Evolutionary conservation across 2,329 filamentous ascomycete genomes (phyloP).

Genomic region (Tricladium varicosporioides): DNA sequence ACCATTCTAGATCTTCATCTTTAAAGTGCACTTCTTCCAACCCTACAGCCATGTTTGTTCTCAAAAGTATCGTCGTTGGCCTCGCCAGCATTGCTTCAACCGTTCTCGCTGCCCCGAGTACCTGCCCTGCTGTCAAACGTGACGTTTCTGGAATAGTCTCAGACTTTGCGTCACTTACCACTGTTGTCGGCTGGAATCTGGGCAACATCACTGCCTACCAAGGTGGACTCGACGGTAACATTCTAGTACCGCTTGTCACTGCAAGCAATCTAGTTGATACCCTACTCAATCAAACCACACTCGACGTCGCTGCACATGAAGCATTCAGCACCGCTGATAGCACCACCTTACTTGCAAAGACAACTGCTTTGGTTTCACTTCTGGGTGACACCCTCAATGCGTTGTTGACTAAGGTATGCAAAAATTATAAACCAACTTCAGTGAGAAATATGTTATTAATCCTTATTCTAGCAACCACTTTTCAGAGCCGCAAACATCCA

Average conservation of each 20-base stretch:
- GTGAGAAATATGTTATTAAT: neutral
- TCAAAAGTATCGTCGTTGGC: neutral
- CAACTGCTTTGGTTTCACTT: neutral
- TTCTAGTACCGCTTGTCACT: neutral
- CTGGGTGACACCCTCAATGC: neutral
- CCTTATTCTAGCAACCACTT: neutral
- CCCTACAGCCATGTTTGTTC: neutral
- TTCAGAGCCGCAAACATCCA: neutral
- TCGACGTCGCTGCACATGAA: neutral
- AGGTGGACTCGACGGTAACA: neutral
- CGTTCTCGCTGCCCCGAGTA: neutral
- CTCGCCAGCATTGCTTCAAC: neutral
- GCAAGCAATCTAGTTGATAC: neutral
- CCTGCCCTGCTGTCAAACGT: neutral
- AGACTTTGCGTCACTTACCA: neutral
- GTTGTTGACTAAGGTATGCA: neutral
- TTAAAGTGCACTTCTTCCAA: neutral
- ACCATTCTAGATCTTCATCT: neutral
- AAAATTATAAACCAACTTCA: neutral
- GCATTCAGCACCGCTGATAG: neutral
- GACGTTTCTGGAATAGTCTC: neutral
- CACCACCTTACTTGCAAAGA: neutral
- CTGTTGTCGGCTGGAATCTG: neutral
- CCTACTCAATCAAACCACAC: neutral
- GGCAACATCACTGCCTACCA: neutral